Evolutionary conservation across 306 rosid genomes (phyloP).

Genomic region (Fragaria nilgerrensis): DNA sequence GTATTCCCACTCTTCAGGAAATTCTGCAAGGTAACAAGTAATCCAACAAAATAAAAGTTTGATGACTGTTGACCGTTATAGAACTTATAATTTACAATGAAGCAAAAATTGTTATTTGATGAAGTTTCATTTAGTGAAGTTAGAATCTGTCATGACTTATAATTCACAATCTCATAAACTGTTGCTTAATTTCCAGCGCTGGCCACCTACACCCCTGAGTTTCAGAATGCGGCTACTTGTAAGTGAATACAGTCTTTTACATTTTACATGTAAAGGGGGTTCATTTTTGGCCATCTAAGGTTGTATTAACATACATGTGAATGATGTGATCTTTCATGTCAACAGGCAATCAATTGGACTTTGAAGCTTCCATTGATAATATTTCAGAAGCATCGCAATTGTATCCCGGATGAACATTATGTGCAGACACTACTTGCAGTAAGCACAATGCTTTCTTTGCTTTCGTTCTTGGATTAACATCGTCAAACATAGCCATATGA

Average conservation of each 20-base stretch:
- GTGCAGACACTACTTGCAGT: constrained; percentile 16
- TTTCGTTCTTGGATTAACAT: not conserved
- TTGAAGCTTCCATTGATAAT: not conserved
- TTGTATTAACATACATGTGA: not conserved
- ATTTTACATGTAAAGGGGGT: not conserved
- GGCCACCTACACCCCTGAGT: constrained; percentile 9
- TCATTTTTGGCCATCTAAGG: not conserved
- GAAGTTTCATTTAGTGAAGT: not conserved
- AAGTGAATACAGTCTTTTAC: constrained; percentile 6
- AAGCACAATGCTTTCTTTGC: not conserved
- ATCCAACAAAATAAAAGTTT: not conserved
- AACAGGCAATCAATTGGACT: not conserved
- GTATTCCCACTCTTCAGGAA: constrained; percentile 26
- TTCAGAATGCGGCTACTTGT: constrained; percentile 15
- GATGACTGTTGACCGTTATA: not conserved
- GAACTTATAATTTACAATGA: not conserved
- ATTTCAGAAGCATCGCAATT: not conserved
- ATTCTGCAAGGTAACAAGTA: constrained; percentile 31
- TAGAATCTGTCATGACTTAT: no score
- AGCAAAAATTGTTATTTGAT: not conserved
- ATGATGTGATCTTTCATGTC: not conserved
- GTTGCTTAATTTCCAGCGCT: constrained; percentile 21
- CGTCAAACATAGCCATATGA: not conserved
- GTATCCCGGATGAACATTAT: constrained; percentile 17
- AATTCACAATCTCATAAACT: not conserved